Evolutionary conservation across 805 yeast species (phyloP).

Genomic region (Kuraishia ogatae): DNA sequence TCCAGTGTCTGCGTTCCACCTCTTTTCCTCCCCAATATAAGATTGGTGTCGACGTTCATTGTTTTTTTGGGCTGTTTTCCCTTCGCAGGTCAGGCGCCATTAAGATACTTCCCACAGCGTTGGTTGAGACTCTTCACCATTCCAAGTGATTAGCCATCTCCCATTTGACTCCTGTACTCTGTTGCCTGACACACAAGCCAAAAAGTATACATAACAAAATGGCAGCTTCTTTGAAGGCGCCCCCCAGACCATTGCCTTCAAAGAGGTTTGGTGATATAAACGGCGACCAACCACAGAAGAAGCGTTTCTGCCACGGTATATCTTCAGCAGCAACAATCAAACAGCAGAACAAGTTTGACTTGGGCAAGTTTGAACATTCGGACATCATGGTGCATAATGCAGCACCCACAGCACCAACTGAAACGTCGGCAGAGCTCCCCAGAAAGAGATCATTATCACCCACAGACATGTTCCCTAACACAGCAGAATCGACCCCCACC

Average conservation of each 20-base stretch:
- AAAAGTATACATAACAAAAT: background rate
- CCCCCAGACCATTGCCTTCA: slow-evolving; percentile 1
- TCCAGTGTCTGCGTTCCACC: background rate
- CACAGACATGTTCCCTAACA: background rate
- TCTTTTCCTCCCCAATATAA: background rate
- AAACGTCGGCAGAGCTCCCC: background rate
- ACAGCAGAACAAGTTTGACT: background rate
- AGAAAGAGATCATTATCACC: slow-evolving; percentile 2
- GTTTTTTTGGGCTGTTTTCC: too few species aligned
- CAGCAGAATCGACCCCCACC: background rate
- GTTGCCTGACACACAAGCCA: background rate
- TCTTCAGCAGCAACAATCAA: background rate
- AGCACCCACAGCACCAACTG: background rate
- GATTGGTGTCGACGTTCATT: too few species aligned
- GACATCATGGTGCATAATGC: background rate
- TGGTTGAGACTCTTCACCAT: too few species aligned
- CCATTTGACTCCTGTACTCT: too few species aligned
- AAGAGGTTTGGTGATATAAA: slow-evolving; percentile 2
- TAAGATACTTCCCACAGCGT: too few species aligned
- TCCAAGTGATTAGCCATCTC: too few species aligned
- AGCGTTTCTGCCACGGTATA: background rate
- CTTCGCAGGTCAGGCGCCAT: too few species aligned
- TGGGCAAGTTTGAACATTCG: background rate
- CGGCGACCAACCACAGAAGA: background rate
- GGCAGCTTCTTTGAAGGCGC: slow-evolving; percentile 4